Evolutionary conservation across 257 asterid species (phyloP).

Genomic region (Scutellaria galericulata): DNA sequence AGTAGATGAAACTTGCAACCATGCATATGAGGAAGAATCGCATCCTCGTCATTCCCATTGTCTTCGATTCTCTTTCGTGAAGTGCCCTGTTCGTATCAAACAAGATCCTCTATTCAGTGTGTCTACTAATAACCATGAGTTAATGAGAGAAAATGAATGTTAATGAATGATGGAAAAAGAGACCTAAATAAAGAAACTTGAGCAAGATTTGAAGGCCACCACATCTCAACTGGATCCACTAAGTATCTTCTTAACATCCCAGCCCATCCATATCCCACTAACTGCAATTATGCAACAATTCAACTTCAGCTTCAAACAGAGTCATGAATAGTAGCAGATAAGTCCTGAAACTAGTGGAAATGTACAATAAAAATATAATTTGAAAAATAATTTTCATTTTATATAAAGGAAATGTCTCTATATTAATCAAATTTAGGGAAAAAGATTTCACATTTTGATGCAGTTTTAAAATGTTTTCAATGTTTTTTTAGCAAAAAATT

Average conservation of each 20-base stretch:
- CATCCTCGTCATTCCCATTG: conserved; percentile 82
- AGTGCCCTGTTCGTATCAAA: conserved; percentile 67
- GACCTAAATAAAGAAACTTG: conserved; percentile 94
- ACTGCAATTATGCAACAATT: conserved; percentile 47
- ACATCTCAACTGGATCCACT: conserved; percentile 97
- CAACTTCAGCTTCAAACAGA: not conserved
- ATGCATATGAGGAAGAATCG: conserved; percentile 75
- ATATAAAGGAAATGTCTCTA: too few species aligned
- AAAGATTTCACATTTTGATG: too few species aligned
- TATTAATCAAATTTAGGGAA: conserved; percentile 4
- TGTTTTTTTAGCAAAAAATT: too few species aligned
- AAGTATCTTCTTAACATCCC: conserved; percentile 89
- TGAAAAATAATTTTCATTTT: too few species aligned
- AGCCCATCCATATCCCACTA: conserved; percentile 99
- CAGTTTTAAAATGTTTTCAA: too few species aligned
- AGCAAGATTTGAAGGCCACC: conserved; percentile 99
- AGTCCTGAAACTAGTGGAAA: not conserved
- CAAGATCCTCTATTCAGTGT: not conserved
- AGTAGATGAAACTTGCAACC: conserved; percentile 80
- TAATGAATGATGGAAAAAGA: conserved; percentile 6
- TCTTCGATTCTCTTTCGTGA: conserved; percentile 78
- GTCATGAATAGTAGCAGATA: not conserved
- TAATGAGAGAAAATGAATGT: not conserved
- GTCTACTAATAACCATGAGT: too few species aligned
- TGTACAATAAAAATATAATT: too few species aligned